Evolutionary conservation across 306 rosid genomes (phyloP).

Genomic region (Clitoria ternatea): DNA sequence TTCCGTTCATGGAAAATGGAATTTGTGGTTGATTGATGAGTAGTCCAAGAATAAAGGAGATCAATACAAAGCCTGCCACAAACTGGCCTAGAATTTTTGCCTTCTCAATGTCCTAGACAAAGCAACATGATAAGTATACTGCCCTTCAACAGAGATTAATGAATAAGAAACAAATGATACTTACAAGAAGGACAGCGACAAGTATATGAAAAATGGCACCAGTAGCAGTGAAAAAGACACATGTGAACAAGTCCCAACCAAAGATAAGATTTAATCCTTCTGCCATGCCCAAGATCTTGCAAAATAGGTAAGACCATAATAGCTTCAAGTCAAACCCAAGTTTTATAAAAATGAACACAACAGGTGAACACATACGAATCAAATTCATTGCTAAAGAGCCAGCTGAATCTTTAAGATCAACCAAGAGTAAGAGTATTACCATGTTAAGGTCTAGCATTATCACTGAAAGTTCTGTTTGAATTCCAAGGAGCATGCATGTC

Average conservation of each 20-base stretch:
- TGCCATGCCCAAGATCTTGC: conserved; percentile 77
- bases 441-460: conserved; percentile 76
- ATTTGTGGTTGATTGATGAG: conserved; percentile 61
- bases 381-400: background rate
- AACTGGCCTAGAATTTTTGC: conserved; percentile 45
- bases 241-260: conserved; percentile 94
- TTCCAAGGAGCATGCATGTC: conserved; percentile 76
- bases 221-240: conserved; percentile 77
- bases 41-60: conserved; percentile 59
- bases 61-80: conserved; percentile 51
- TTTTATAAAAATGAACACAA: too few species aligned
- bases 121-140: conserved; percentile 14
- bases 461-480: conserved; percentile 80
- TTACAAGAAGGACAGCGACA: conserved; percentile 68
- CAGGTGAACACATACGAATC: background rate
- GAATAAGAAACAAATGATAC: conserved; percentile 19
- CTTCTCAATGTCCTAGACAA: conserved; percentile 62
- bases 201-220: conserved; percentile 57
- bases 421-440: conserved; percentile 47
- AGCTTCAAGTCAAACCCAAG: background rate
- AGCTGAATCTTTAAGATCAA: background rate
- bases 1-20: conserved; percentile 64
- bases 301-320: conserved; percentile 29
- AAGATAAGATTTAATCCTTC: conserved; percentile 76
- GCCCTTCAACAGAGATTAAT: background rate